Evolutionary conservation across 2,329 filamentous ascomycete species (phyloP), one percentile per base, ranked within the genome.

Genomic region (Colletotrichum somersetense): DNA sequence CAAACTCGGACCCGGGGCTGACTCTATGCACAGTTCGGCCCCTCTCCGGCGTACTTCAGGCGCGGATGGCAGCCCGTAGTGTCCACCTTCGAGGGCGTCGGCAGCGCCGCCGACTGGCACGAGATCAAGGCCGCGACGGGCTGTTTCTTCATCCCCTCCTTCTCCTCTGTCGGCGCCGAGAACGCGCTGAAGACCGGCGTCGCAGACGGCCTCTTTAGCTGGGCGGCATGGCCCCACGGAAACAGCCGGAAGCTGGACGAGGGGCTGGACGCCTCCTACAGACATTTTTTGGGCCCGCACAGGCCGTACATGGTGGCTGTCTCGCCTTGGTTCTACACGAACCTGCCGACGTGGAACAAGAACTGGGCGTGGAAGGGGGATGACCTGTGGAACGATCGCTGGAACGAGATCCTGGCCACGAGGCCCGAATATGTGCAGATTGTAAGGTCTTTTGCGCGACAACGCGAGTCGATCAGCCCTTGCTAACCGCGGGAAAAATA

Each of bases 331-430:
- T 90, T 89, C 78, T 90, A 86, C 79, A 90, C 89, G 50, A 87
- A 89, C 67, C 80, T 91, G 5, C 85, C 87, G 0, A 81, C 82
- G 10, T 91, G 84, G 75, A 79, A 81, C 55, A 91, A 91, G 80
- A 89, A 90, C 76, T 92, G 89, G 89, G 81, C 90, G 5, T 91
- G 88, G 83, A 84, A 85, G 35, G 87, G 88, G 18, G 89, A 91
- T 74, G 82, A 86, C 67, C 78, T 91, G 12, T 92, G 90, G 89
- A 85, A 84, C 73, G 81, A 88, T 62, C 86, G 89, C 18, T 91
- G 89, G 89, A 80, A 84, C 20, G 75, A 83, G 85, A 65, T 90
- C 81, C 81, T 85, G 80, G n/a, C 84, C 6, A 42, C 88, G 1
- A 77, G 84, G 53, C 86, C 88, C 0, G 81, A 85, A 40, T 83